phyloP scores from a whole-genome alignment of 805 yeast genomes.

The Grigorovia transvaalensis region DNA sequence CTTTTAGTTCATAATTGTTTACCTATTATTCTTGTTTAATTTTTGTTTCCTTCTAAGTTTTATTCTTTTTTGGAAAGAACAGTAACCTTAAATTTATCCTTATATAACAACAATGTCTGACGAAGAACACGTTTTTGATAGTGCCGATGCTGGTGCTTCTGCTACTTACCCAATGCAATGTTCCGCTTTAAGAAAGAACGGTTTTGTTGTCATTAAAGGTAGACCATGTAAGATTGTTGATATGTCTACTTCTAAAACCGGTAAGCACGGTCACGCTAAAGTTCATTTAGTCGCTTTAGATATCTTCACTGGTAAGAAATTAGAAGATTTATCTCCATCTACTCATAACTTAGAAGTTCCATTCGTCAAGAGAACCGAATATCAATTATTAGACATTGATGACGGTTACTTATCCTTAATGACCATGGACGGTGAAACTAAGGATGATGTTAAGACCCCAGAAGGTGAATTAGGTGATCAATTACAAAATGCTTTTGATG shows the following conservation, averaged over 20 bases:
- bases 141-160: slow-evolving; percentile 99
- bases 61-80: background rate
- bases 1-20: background rate
- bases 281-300: slow-evolving; percentile 98
- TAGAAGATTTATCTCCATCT: slow-evolving; percentile 99
- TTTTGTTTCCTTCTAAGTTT: background rate
- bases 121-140: slow-evolving; percentile 82
- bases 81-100: background rate
- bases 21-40: background rate
- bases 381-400: slow-evolving; percentile 93
- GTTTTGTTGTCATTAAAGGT: slow-evolving; percentile 96
- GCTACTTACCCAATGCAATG: slow-evolving; percentile 98
- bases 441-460: slow-evolving; percentile 98
- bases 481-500: slow-evolving; percentile 88
- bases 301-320: slow-evolving; percentile 98
- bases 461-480: slow-evolving; percentile 96
- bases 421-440: slow-evolving; percentile 96
- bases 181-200: slow-evolving; percentile 99
- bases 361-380: slow-evolving; percentile 91
- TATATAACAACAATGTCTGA: slow-evolving; percentile 23
- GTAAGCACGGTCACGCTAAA: slow-evolving; percentile 99
- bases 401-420: slow-evolving; percentile 95
- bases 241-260: slow-evolving; percentile 99
- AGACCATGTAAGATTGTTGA: slow-evolving; percentile 99
- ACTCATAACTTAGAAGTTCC: slow-evolving; percentile 99